These are phyloP conservation scores for Aspergillus cavernicola DNA, from an alignment of 495 filamentous ascomycete genomes.

Conservation along the genomic window DNA sequence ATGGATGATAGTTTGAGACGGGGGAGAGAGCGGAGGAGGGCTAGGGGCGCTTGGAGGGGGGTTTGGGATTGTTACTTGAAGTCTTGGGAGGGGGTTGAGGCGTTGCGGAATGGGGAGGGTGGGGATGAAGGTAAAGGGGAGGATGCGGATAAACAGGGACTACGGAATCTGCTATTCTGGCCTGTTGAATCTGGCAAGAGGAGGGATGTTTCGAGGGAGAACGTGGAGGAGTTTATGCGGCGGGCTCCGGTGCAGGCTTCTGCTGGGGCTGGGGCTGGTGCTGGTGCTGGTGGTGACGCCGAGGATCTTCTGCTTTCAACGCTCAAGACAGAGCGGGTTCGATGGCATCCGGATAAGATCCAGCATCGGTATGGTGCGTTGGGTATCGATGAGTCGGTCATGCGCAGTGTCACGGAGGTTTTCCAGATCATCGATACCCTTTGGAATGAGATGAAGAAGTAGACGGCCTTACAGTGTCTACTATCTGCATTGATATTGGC, in stretches of 20 bases:
- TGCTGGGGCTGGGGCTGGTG: no score
- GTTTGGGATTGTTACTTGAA: conserved; percentile 62
- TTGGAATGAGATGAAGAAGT: conserved; percentile 58
- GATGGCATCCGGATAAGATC: conserved; percentile 99
- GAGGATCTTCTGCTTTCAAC: conserved; percentile 43
- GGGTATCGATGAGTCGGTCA: conserved; percentile 59
- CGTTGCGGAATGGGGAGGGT: not conserved
- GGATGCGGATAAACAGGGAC: conserved; percentile 4
- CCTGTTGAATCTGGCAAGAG: conserved; percentile 63
- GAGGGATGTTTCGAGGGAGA: conserved; percentile 57
- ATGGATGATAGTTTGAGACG: no score
- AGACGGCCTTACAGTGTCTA: conserved; percentile 13
- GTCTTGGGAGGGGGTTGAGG: conserved; percentile 58
- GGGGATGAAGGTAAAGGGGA: not conserved
- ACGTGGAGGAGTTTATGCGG: conserved; percentile 61
- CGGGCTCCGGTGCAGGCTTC: no score
- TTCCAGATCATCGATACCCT: conserved; percentile 88
- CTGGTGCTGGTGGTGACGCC: no score
- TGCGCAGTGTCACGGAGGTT: conserved; percentile 80
- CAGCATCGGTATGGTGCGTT: conserved; percentile 77
- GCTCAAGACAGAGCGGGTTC: conserved; percentile 80
- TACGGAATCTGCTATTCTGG: conserved; percentile 66
- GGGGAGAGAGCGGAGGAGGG: no score
- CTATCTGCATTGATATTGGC: no score
- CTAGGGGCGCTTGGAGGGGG: conserved; percentile 46